Evolutionary conservation across 2,329 filamentous ascomycete genomes (phyloP).

Genomic region (Colletotrichum eremochloae): DNA sequence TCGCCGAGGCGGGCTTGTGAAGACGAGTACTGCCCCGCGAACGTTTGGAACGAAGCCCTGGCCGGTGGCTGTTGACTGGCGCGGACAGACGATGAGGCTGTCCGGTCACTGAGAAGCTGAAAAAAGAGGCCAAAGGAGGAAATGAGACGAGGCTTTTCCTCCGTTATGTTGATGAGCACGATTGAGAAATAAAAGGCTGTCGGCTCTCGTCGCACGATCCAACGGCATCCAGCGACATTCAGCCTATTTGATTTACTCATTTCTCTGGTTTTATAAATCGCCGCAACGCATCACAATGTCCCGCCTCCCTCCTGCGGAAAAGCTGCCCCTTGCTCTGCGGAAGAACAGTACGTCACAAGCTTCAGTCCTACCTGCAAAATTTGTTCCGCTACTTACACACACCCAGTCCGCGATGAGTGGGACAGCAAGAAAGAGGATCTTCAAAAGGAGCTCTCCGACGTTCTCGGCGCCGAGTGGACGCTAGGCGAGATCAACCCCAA

Average conservation of each 20-base stretch:
- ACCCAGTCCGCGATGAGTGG: constrained; percentile 65
- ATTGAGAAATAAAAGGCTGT: constrained; percentile 11
- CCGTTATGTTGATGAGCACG: neutral
- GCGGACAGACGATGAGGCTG: constrained; percentile 23
- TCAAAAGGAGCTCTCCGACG: constrained; percentile 58
- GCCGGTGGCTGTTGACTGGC: constrained; percentile 20
- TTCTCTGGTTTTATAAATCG: neutral
- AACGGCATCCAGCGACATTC: neutral
- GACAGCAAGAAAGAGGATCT: constrained; percentile 60
- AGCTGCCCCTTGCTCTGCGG: constrained; percentile 64
- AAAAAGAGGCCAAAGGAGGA: neutral
- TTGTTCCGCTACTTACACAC: constrained; percentile 30
- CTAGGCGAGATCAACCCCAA: constrained; percentile 60
- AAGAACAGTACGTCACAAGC: constrained; percentile 59
- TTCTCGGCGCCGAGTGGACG: constrained; percentile 64
- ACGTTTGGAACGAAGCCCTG: neutral
- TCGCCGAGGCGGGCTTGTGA: constrained; percentile 2
- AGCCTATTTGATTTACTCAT: neutral
- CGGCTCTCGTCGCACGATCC: neutral
- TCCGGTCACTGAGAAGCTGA: constrained; percentile 14
- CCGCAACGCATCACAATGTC: constrained; percentile 47
- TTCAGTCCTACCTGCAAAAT: neutral
- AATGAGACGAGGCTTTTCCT: constrained; percentile 1
- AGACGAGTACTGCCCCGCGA: neutral
- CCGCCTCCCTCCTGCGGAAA: constrained; percentile 61